A percentile compares a stretch with the other conserved stretches of the same genome.
These are phyloP conservation scores for Lathyrus tuberosus DNA, from an alignment of 306 rosid genomes.

Conservation along the genomic window DNA sequence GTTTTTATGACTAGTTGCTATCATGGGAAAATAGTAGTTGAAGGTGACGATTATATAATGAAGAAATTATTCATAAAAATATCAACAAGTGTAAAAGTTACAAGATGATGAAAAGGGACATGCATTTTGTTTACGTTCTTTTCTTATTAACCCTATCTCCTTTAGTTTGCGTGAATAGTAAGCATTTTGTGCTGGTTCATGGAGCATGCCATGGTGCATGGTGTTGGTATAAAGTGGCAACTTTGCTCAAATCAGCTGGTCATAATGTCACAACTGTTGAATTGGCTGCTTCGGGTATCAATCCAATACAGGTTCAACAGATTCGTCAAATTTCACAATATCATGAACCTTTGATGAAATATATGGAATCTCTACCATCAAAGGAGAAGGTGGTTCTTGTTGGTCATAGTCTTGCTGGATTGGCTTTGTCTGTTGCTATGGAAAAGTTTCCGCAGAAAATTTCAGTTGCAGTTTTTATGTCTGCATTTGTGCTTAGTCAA, in stretches of 20 bases:
- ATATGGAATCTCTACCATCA: constrained; percentile 41
- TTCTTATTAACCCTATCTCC: constrained; percentile 10
- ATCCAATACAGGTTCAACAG: constrained; percentile 47
- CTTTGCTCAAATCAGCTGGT: constrained; percentile 39
- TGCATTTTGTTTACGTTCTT: constrained; percentile 28
- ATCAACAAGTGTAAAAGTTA: too few relatives aligned
- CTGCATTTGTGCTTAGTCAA: constrained; percentile 46
- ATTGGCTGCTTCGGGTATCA: constrained; percentile 51
- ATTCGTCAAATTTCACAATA: constrained; percentile 46
- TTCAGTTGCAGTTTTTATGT: constrained; percentile 46
- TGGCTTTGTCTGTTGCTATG: constrained; percentile 53
- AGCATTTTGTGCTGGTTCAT: constrained; percentile 57
- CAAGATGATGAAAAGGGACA: background rate
- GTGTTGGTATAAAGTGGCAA: constrained; percentile 59
- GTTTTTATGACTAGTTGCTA: too few relatives aligned
- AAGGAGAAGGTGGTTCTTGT: constrained; percentile 47
- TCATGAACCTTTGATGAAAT: constrained; percentile 47
- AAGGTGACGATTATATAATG: too few relatives aligned
- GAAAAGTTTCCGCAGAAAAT: constrained; percentile 53
- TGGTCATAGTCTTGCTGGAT: constrained; percentile 60
- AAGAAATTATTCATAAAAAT: too few relatives aligned
- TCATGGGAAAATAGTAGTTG: too few relatives aligned
- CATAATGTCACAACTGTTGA: constrained; percentile 54
- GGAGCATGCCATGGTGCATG: constrained; percentile 65
- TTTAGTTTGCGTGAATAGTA: background rate